Evolutionary conservation across 2,329 filamentous ascomycete species (phyloP).

Genomic region (Calonectria hawksworthii): DNA sequence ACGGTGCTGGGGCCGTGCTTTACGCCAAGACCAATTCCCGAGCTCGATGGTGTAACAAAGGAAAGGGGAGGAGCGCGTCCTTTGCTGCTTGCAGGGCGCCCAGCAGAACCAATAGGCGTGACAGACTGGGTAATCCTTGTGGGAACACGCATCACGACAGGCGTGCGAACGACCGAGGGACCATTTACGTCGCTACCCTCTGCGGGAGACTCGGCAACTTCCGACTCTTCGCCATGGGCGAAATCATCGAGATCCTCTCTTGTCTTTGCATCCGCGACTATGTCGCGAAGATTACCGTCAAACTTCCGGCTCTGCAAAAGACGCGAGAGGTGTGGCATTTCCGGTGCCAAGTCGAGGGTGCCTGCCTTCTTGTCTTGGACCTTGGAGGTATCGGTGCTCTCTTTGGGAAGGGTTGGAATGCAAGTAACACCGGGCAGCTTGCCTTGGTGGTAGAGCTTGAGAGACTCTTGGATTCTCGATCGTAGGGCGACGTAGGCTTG

Average conservation of each 20-base stretch:
- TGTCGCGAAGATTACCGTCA: conserved; percentile 69
- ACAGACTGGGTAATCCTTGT: conserved; percentile 70
- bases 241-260: conserved; percentile 65
- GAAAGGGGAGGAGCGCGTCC: conserved; percentile 58
- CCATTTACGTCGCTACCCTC: conserved; percentile 29
- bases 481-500: conserved; percentile 66
- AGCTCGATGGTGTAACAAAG: conserved; percentile 54
- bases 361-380: conserved; percentile 29
- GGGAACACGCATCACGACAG: conserved; percentile 70
- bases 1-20: conserved; percentile 40
- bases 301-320: conserved; percentile 75
- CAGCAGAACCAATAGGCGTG: conserved; percentile 54
- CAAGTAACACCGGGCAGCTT: conserved; percentile 63
- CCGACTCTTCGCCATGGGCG: conserved; percentile 68
- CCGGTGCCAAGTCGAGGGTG: conserved; percentile 67
- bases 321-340: conserved; percentile 77
- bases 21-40: conserved; percentile 33
- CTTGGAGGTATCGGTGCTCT: conserved; percentile 12
- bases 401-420: conserved; percentile 54
- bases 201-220: conserved; percentile 49
- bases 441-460: conserved; percentile 66
- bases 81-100: conserved; percentile 71
- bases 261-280: conserved; percentile 72
- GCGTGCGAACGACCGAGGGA: conserved; percentile 48
- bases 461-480: conserved; percentile 67